These are phyloP conservation scores for Ophiosphaerella herpotricha DNA, from an alignment of 2,329 filamentous ascomycete species.

Conservation along the genomic window DNA sequence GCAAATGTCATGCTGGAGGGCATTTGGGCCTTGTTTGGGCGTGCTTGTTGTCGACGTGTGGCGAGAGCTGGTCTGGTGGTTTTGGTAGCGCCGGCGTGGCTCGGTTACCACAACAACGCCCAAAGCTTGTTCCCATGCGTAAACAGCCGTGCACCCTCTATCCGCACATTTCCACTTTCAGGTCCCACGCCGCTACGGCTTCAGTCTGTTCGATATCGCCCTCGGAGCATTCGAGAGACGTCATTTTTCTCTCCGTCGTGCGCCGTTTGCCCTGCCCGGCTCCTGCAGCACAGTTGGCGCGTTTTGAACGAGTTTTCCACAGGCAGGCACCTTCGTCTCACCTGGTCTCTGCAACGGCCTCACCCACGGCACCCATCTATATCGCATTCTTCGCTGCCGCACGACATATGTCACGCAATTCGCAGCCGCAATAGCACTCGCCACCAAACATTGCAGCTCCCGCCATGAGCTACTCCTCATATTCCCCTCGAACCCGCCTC, in stretches of 20 bases:
- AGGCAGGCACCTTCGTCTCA: conserved; percentile 33
- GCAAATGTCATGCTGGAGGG: not conserved
- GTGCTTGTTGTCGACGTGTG: conserved; percentile 8
- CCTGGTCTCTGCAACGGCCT: conserved; percentile 20
- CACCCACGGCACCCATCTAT: conserved; percentile 16
- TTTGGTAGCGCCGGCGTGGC: conserved; percentile 16
- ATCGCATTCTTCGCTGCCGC: conserved; percentile 14
- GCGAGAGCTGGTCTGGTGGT: conserved; percentile 17
- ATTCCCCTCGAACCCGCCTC: conserved; percentile 45
- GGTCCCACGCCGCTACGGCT: conserved; percentile 28
- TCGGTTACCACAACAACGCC: conserved; percentile 26
- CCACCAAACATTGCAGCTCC: conserved; percentile 16
- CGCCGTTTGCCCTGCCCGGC: conserved; percentile 19
- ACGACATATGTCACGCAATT: conserved; percentile 37
- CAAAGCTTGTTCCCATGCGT: conserved; percentile 16
- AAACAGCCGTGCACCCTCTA: conserved; percentile 26
- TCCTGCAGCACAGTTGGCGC: too few relatives aligned
- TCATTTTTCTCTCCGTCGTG: conserved; percentile 34
- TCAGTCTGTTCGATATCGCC: conserved; percentile 19
- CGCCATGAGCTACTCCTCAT: conserved; percentile 46
- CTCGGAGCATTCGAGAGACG: conserved; percentile 30
- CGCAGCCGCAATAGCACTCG: conserved; percentile 8
- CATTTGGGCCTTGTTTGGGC: conserved; percentile 2
- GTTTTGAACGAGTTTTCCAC: not conserved
- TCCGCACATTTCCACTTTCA: conserved; percentile 27